Conservation (phyloP, 2,329 filamentous ascomycete species). For the Byssothecium circinans region DNA sequence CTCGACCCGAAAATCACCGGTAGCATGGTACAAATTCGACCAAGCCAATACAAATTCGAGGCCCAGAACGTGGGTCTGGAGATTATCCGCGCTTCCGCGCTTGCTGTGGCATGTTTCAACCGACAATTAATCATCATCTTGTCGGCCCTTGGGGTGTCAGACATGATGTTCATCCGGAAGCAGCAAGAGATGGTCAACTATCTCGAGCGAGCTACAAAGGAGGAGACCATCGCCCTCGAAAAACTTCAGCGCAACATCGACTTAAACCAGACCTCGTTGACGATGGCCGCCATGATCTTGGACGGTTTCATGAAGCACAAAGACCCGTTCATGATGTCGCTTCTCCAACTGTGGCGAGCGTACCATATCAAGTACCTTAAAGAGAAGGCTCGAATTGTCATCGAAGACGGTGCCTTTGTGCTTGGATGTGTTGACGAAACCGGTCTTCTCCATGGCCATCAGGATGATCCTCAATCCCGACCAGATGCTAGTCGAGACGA, state of each 20-base stretch:
- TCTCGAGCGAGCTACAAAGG: slow-evolving; percentile 70
- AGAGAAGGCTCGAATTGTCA: slow-evolving; percentile 83
- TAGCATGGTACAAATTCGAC: slow-evolving; percentile 74
- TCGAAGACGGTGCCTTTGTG: slow-evolving; percentile 83
- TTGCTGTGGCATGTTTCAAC: slow-evolving; percentile 79
- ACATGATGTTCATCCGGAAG: slow-evolving; percentile 67
- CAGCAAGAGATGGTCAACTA: slow-evolving; percentile 67
- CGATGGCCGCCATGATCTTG: slow-evolving; percentile 72
- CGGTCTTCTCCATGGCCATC: slow-evolving; percentile 71
- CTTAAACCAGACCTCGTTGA: slow-evolving; percentile 77
- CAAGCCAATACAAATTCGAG: slow-evolving; percentile 86
- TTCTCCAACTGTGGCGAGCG: slow-evolving; percentile 81
- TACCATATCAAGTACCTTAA: slow-evolving; percentile 91
- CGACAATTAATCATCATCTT: slow-evolving; percentile 88
- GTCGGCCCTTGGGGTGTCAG: slow-evolving; percentile 71
- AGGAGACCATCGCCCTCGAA: slow-evolving; percentile 64
- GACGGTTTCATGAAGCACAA: slow-evolving; percentile 73
- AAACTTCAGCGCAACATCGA: slow-evolving; percentile 78
- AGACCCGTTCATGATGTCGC: slow-evolving; percentile 81
- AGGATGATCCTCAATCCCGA: slow-evolving; percentile 48
- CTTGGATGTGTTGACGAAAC: slow-evolving; percentile 90
- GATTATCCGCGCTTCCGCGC: slow-evolving; percentile 78
- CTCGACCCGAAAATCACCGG: slow-evolving; percentile 69
- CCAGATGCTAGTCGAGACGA: slow-evolving; percentile 50
- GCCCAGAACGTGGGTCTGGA: slow-evolving; percentile 73